These are phyloP conservation scores for Exophiala spinifera DNA, from an alignment of 2,329 filamentous ascomycete species.

Conservation along the genomic window DNA sequence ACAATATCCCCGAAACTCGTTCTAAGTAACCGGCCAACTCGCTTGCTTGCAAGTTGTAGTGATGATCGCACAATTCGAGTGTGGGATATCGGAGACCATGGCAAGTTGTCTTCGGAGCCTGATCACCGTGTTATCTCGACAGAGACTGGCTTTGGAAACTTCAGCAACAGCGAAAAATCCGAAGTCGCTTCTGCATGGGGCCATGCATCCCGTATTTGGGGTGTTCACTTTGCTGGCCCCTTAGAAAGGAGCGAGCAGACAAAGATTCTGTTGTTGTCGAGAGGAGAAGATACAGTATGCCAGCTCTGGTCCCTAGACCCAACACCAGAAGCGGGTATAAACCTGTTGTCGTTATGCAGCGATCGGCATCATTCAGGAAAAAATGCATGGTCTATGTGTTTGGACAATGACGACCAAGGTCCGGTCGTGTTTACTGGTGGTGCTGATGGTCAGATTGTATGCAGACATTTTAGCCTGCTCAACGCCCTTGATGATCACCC, in stretches of 20 bases:
- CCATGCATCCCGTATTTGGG: conserved; percentile 87
- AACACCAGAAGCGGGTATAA: conserved; percentile 15
- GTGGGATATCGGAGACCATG: conserved; percentile 72
- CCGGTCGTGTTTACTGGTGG: conserved; percentile 68
- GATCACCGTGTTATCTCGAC: conserved; percentile 31
- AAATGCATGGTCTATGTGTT: conserved; percentile 77
- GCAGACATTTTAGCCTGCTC: conserved; percentile 25
- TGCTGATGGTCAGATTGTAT: conserved; percentile 67
- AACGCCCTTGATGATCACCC: background rate
- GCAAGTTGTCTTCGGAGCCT: conserved; percentile 32
- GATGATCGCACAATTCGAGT: conserved; percentile 87
- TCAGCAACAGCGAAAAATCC: conserved; percentile 31
- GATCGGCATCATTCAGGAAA: conserved; percentile 75
- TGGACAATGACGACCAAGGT: conserved; percentile 32
- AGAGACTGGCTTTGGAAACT: conserved; percentile 63
- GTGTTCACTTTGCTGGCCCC: conserved; percentile 62
- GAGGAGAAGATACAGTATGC: conserved; percentile 78
- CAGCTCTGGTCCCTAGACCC: conserved; percentile 64
- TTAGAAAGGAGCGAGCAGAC: conserved; percentile 25
- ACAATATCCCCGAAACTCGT: conserved; percentile 63
- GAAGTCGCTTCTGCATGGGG: conserved; percentile 69
- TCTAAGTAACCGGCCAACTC: conserved; percentile 40
- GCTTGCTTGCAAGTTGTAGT: conserved; percentile 86
- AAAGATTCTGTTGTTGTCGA: conserved; percentile 62
- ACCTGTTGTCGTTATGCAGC: conserved; percentile 47